Base-by-base conservation (phyloP, 148 eudicot genomes). In the Vaccinium vitisidaea region DNA sequence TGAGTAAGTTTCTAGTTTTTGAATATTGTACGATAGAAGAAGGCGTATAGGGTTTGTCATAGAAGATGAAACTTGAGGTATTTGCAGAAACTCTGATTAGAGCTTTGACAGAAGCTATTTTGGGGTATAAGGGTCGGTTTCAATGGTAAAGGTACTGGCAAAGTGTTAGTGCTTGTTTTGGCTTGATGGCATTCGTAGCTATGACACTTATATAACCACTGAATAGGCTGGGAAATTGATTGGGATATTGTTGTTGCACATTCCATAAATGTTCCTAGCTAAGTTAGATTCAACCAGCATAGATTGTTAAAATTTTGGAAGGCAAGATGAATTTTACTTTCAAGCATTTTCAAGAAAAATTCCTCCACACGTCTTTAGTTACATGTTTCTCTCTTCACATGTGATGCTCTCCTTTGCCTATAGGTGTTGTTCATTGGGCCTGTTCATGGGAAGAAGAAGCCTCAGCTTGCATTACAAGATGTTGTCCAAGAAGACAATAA, bases 341-440 rank as follows among this genome's bases (percentile, higher is more conserved):
- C 9, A 39, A 75, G 74, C 49, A 39, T 19, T 63, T 46, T 14
- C 19, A 18, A 8, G 27, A 25, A 63, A 82, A 13, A 25, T 14
- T 52, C 30, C 30, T 25, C 50, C 12, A 32, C 9, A n/a, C 30
- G 52, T n/a, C 18, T 56, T 52, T 71, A 32, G 23, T 6, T 52
- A n/a, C 25, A 18, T 67, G 75, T 30, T 14, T 78, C 36, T 48
- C 59, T 55, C 14, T 65, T 77, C 18, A 13, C 23, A 7, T 48
- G 25, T 77, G 36, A 82, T 36, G 53, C 71, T 80, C 63, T 73
- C 77, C 19, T 81, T 63, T 30, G 25, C 59, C 50, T 46, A 80
- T 80, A 96, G 99, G 90, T 97, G 52, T 90, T 97, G 86, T 93
- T 97, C 86, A 93, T 97, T 91, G 92, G 90, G 82, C 96, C 96